A percentile compares a stretch with the other conserved stretches of the same genome.
Evolutionary conservation across 1,284 basidiomycete genomes (phyloP).

Genomic region (Peniophora sp.): DNA sequence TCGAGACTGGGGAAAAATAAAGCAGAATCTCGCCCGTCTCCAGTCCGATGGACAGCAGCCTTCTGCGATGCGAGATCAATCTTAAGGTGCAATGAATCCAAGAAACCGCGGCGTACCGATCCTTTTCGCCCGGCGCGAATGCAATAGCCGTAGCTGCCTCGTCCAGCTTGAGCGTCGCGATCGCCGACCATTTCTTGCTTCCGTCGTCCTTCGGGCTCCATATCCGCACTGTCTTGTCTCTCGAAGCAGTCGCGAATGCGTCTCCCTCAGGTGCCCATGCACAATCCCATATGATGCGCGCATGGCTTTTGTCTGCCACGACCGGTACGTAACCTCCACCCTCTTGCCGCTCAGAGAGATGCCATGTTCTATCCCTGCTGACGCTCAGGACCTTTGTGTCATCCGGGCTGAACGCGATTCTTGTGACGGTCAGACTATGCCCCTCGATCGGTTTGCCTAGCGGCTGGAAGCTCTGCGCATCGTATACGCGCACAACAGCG

Average conservation of each 20-base stretch:
- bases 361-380: conserved; percentile 90
- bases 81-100: background rate
- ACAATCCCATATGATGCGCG: conserved; percentile 94
- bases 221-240: conserved; percentile 87
- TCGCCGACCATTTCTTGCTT: conserved; percentile 38
- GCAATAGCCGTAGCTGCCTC: conserved; percentile 70
- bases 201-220: conserved; percentile 38
- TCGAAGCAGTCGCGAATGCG: conserved; percentile 86
- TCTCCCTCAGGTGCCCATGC: conserved; percentile 71
- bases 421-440: conserved; percentile 86
- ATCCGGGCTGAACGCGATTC: conserved; percentile 83
- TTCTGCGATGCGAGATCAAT: conserved; percentile 28
- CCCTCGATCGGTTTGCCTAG: conserved; percentile 72
- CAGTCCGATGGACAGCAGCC: conserved; percentile 59
- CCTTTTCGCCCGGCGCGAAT: conserved; percentile 36
- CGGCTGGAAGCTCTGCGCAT: conserved; percentile 61
- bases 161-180: conserved; percentile 47
- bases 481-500: conserved; percentile 83
- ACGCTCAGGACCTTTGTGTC: conserved; percentile 76
- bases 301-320: conserved; percentile 77
- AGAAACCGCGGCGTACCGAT: conserved; percentile 27
- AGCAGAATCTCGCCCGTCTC: conserved; percentile 64
- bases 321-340: conserved; percentile 49
- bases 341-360: conserved; percentile 45
- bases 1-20: conserved; percentile 30